These are phyloP conservation scores for Paramarasmius palmivorus DNA, from an alignment of 1,284 basidiomycete genomes.

Conservation along the genomic window DNA sequence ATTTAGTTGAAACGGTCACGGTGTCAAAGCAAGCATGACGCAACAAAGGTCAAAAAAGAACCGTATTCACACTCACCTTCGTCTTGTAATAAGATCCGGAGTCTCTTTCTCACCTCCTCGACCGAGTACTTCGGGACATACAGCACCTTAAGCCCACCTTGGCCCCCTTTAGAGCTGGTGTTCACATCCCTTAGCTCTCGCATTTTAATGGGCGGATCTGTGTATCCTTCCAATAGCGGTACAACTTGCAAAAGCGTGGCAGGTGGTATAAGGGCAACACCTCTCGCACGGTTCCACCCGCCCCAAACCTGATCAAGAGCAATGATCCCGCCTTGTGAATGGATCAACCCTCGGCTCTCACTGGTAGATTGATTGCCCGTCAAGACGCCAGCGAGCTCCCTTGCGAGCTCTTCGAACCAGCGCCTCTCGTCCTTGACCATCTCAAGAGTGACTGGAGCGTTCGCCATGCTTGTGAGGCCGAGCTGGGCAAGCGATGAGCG, in stretches of 20 bases:
- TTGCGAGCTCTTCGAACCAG: conserved; percentile 83
- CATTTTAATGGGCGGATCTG: conserved; percentile 66
- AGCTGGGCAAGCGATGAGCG: conserved; percentile 87
- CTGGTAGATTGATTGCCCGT: conserved; percentile 48
- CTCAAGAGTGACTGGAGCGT: conserved; percentile 85
- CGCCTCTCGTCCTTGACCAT: conserved; percentile 84
- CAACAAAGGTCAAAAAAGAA: too few species aligned
- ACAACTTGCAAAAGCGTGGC: conserved; percentile 77
- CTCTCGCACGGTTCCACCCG: conserved; percentile 94
- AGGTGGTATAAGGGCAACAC: conserved; percentile 91
- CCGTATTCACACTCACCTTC: conserved; percentile 49
- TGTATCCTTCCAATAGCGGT: conserved; percentile 67
- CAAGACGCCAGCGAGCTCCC: conserved; percentile 80
- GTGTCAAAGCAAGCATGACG: too few species aligned
- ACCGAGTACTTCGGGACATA: conserved; percentile 80
- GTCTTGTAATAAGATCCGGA: conserved; percentile 31
- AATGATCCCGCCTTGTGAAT: conserved; percentile 65
- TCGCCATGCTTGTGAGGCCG: conserved; percentile 69
- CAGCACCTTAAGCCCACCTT: conserved; percentile 75
- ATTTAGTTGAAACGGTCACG: too few species aligned
- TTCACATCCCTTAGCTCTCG: conserved; percentile 52
- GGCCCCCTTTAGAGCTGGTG: background rate
- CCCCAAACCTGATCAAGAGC: conserved; percentile 97
- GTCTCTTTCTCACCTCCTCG: conserved; percentile 63
- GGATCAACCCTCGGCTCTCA: conserved; percentile 7